Evolutionary conservation across 2,329 filamentous ascomycete genomes (phyloP), one percentile per base, ranked within the genome.

Genomic region (Claviceps cyperi): DNA sequence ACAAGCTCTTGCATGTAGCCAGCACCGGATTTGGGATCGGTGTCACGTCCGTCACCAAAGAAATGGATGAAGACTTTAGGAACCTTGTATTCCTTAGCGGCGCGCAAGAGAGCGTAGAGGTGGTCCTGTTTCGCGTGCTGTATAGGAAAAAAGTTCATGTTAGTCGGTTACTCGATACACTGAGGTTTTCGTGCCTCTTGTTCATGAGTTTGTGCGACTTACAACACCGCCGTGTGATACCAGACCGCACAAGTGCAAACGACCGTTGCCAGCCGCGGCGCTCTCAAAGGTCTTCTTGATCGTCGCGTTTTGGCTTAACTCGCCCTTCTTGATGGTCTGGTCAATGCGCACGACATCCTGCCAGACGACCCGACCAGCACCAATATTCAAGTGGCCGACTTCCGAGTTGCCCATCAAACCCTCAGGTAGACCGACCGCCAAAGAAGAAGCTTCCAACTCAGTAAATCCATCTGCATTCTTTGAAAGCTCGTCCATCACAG

Each of bases 401-500:
- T 98, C 92, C 60, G 87, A 94, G 76, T 98, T 98, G 57, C 92
- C 92, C 92, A 98, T 98, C 58, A 98, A 76, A 52, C 92, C 92
- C 66, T 98, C 90, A 19, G 92, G 92, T 49, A 98, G 80, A 57
- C 92, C 92, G 57, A 98, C 92, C 44, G 92, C 92, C 53, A 95
- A 79, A 43, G 92, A 97, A 2, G 92, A 97, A 52, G 92, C 92
- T 60, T 98, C 92, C 54, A 98, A 83, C 72, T 94, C 83, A 56
- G 86, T 88, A 72, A 84, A 98, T 54, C 90, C 90, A 61, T 91
- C 83, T 35, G 83, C 73, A 56, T 83, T 84, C 68, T 84, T 81
- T 63, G 83, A 86, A 66, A 98, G 90, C 53, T 80, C 81, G 69
- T 96, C 91, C 92, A 98, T 98, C 66, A 84, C 80, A 45, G 92